Conservation (phyloP, 768 basidiomycete genomes). For the Lactarius trivialis region DNA sequence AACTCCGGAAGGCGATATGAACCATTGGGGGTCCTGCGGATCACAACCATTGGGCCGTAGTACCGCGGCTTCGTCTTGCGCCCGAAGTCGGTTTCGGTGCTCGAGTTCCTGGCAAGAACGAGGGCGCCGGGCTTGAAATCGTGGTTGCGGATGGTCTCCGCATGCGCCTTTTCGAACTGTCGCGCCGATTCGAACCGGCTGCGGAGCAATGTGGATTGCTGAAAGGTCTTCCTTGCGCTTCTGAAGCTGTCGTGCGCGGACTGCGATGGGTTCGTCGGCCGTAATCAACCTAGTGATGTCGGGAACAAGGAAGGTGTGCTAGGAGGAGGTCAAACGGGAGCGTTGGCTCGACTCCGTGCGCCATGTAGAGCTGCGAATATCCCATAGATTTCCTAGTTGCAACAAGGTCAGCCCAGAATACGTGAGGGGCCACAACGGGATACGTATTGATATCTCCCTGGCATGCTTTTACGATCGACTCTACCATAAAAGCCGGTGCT, state of each 20-base stretch:
- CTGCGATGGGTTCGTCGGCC: slow-evolving; percentile 19
- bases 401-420: slow-evolving; percentile 26
- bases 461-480: no score
- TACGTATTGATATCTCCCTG: no score
- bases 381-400: slow-evolving; percentile 25
- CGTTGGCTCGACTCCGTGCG: slow-evolving; percentile 29
- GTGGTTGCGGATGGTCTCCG: slow-evolving; percentile 14
- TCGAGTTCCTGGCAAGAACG: slow-evolving; percentile 33
- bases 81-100: slow-evolving; percentile 25
- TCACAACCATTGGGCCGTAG: no score
- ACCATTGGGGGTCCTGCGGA: no score
- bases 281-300: slow-evolving; percentile 20
- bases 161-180: slow-evolving; percentile 31
- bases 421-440: slow-evolving; percentile 27
- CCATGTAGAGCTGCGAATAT: slow-evolving; percentile 25
- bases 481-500: no score
- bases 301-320: slow-evolving; percentile 29
- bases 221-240: slow-evolving; percentile 25
- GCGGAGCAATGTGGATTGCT: slow-evolving; percentile 13
- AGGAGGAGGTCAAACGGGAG: slow-evolving; percentile 32
- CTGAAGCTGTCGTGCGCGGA: slow-evolving; percentile 23
- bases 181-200: slow-evolving; percentile 19
- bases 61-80: no score
- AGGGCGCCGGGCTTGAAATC: slow-evolving; percentile 29
- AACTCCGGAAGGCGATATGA: no score